phyloP scores from a whole-genome alignment of 2,329 filamentous ascomycete genomes.

The Dothideomycetes sp. region DNA sequence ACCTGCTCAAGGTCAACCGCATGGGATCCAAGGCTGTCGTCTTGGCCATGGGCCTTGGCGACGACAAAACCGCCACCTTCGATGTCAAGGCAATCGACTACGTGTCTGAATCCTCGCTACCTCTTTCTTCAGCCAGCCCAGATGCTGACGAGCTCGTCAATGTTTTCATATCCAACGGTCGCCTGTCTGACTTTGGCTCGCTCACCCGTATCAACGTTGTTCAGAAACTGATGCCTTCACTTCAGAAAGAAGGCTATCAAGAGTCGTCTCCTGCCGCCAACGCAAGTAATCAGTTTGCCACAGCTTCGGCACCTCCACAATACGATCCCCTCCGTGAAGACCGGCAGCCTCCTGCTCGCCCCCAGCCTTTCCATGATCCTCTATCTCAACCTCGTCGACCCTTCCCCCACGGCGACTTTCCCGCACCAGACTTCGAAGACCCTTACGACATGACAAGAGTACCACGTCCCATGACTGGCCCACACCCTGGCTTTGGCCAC shows the following conservation, averaged over 20 bases:
- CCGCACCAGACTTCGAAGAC: slow-evolving; percentile 86
- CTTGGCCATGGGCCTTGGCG: slow-evolving; percentile 66
- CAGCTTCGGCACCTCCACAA: slow-evolving; percentile 23
- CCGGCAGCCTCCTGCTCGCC: slow-evolving; percentile 53
- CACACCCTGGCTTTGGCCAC: slow-evolving; percentile 30
- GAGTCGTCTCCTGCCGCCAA: too few species aligned
- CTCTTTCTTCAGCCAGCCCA: slow-evolving; percentile 29
- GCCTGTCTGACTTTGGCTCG: slow-evolving; percentile 58
- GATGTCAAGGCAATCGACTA: slow-evolving; percentile 69
- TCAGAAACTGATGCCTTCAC: slow-evolving; percentile 69
- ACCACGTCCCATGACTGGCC: slow-evolving; percentile 42
- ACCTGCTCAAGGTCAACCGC: slow-evolving; percentile 70
- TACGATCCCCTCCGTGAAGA: slow-evolving; percentile 44
- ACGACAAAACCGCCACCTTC: slow-evolving; percentile 71
- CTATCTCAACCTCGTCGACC: slow-evolving; percentile 54
- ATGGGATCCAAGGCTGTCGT: slow-evolving; percentile 79
- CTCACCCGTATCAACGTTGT: slow-evolving; percentile 72
- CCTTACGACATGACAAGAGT: slow-evolving; percentile 74
- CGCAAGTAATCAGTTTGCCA: slow-evolving; percentile 17
- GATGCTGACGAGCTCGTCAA: slow-evolving; percentile 40
- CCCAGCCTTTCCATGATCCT: slow-evolving; percentile 53
- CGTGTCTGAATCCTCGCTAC: slow-evolving; percentile 54
- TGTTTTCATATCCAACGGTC: slow-evolving; percentile 64
- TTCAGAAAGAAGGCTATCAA: slow-evolving; percentile 72
- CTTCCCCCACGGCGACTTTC: slow-evolving; percentile 62